Conservation (phyloP, 2,329 filamentous ascomycete species). For the Penicillium hordei region DNA sequence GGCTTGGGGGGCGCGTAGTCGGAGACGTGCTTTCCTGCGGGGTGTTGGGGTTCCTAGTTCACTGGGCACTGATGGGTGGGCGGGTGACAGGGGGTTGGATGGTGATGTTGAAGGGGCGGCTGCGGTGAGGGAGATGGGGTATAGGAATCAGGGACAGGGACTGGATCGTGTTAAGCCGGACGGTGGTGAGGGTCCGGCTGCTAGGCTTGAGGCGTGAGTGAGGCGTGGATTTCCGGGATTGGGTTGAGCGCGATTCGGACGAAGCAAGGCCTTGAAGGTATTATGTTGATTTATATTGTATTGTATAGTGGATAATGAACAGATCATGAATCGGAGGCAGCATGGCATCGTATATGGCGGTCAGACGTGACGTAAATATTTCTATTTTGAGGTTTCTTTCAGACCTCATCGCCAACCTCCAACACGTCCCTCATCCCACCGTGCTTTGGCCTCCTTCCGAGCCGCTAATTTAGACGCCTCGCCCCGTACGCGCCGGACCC, state of each 20-base stretch:
- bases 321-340: constrained; percentile 4
- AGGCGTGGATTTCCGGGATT: no score
- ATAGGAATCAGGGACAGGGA: not conserved
- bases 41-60: constrained; percentile 36
- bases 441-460: constrained; percentile 79
- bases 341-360: constrained; percentile 12
- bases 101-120: constrained; percentile 24
- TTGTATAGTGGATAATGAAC: not conserved
- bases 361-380: not conserved
- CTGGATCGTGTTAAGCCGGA: not conserved
- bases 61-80: constrained; percentile 32
- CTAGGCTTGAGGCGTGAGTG: constrained; percentile 8
- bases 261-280: not conserved
- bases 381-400: not conserved
- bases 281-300: not conserved
- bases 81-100: constrained; percentile 10
- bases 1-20: constrained; percentile 79
- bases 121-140: not conserved
- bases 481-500: constrained; percentile 77
- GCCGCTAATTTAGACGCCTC: constrained; percentile 76
- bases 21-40: constrained; percentile 64
- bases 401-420: constrained; percentile 76
- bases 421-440: constrained; percentile 95
- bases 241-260: not conserved
- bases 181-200: not conserved